These are phyloP conservation scores for Rhizoclosmatium sp. DNA, from an alignment of 192 early-diverging fungal genomes.

Conservation along the genomic window DNA sequence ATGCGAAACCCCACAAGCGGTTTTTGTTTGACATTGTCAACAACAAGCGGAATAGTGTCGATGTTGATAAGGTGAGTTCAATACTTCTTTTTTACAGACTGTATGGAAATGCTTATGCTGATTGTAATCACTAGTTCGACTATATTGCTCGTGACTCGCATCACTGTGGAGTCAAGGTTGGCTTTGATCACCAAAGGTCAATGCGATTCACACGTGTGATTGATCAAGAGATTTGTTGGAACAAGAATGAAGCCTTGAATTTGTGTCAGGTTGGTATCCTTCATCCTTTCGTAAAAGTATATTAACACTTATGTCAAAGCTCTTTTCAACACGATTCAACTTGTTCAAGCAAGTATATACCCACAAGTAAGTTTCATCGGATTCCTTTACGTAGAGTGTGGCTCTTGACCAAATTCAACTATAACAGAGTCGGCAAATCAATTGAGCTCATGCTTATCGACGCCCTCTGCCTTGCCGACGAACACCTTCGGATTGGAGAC, in stretches of 20 bases:
- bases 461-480: constrained; percentile 83
- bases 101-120: background rate
- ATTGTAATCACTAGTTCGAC: constrained; percentile 52
- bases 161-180: constrained; percentile 74
- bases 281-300: constrained; percentile 10
- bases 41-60: constrained; percentile 92
- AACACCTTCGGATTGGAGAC: constrained; percentile 60
- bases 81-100: constrained; percentile 57
- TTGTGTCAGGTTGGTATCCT: constrained; percentile 66
- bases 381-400: background rate
- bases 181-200: constrained; percentile 68
- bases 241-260: constrained; percentile 89
- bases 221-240: constrained; percentile 88
- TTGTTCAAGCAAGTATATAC: constrained; percentile 79
- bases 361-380: constrained; percentile 53
- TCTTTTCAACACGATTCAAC: constrained; percentile 42
- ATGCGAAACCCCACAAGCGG: constrained; percentile 45
- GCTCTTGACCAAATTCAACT: background rate
- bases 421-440: constrained; percentile 64
- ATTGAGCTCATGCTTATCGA: constrained; percentile 91
- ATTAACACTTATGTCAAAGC: background rate
- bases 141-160: constrained; percentile 72
- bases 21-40: constrained; percentile 97
- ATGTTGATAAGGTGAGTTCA: constrained; percentile 91
- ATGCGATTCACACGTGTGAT: constrained; percentile 87